Base-by-base conservation (phyloP, 1,139 yeast species). In the Diutina catenulata region DNA sequence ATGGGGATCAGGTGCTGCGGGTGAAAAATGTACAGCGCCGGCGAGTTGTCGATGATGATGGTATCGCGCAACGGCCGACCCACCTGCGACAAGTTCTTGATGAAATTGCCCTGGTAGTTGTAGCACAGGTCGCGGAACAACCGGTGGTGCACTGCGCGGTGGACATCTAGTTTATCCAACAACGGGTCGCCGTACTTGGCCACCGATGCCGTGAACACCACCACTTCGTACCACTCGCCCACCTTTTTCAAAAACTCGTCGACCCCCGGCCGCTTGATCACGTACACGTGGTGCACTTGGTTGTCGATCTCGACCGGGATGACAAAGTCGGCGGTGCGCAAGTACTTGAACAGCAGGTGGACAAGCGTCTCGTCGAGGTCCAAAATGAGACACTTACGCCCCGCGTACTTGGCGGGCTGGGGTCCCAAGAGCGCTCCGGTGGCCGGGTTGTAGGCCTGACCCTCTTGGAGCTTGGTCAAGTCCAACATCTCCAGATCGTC, bases 1-100 rank as follows among this genome's bases (percentile, higher is more conserved):
- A 91, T 84, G n/a, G 99, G 99, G 32, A 93, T 81, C 11, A 97
- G 94, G 62, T 91, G 96, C 54, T 86, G 94, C 19, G 98, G 98
- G 56, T 91, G 98, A 68, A 91, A 84, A 41, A 88, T 78, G 57
- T 93, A 91, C 11, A 95, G 84, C 5, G 97, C 95, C 2, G 99
- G 98, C 2, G 96, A 87, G 59, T 91, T 91, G 63, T 91, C 99
- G 47, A 91, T 78, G 48, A 91, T 93, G 42, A 91, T 87, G 36
- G 82, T 68, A 47, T 88, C 95, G 43, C 71, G 63, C 44, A 93
- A 65, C 1, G 96, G 95, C 49, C 99, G 70, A 5, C 99, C 99
- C 48, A 91, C 75, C 56, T 86, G 96, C 4, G 94, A 80, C 48
- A 91, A 68, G 55, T 91, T 91, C 61, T 91, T 91, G 53, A 93